Evolutionary conservation across 441 rosid species (phyloP).

Genomic region (Adansonia madagascariensis): DNA sequence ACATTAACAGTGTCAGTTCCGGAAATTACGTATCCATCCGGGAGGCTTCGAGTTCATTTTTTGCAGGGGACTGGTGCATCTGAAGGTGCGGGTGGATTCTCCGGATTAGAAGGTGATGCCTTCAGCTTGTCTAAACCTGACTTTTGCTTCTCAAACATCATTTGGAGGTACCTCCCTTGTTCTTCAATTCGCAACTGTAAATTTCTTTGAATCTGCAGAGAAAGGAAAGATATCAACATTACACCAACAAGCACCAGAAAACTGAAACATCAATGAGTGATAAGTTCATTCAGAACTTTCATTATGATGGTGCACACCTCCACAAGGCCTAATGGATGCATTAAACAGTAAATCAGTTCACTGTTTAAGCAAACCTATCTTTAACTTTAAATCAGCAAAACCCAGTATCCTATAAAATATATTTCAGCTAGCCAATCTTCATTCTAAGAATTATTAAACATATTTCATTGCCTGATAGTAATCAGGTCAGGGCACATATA

Average conservation of each 20-base stretch:
- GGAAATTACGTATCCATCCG: constrained; percentile 36
- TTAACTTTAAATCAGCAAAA: background rate
- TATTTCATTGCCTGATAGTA: background rate
- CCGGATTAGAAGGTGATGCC: constrained; percentile 54
- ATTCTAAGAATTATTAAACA: constrained; percentile 11
- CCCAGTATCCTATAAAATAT: background rate
- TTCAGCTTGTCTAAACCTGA: constrained; percentile 61
- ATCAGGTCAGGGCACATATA: background rate
- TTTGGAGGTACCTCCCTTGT: constrained; percentile 90
- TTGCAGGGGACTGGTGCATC: constrained; percentile 38
- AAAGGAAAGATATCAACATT: constrained; percentile 13
- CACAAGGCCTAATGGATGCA: background rate
- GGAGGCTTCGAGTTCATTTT: constrained; percentile 39
- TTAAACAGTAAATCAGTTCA: background rate
- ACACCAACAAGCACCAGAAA: constrained; percentile 8
- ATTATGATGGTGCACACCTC: background rate
- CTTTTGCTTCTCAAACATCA: constrained; percentile 95
- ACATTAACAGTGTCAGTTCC: constrained; percentile 21
- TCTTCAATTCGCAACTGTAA: constrained; percentile 92
- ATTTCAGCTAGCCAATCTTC: background rate
- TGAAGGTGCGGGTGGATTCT: constrained; percentile 39
- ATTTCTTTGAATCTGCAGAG: constrained; percentile 83
- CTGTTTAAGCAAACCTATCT: background rate
- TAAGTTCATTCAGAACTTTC: constrained; percentile 14
- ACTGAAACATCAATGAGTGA: background rate